phyloP scores from a whole-genome alignment of 1,284 basidiomycete species.

The Sphagnurus paluster region DNA sequence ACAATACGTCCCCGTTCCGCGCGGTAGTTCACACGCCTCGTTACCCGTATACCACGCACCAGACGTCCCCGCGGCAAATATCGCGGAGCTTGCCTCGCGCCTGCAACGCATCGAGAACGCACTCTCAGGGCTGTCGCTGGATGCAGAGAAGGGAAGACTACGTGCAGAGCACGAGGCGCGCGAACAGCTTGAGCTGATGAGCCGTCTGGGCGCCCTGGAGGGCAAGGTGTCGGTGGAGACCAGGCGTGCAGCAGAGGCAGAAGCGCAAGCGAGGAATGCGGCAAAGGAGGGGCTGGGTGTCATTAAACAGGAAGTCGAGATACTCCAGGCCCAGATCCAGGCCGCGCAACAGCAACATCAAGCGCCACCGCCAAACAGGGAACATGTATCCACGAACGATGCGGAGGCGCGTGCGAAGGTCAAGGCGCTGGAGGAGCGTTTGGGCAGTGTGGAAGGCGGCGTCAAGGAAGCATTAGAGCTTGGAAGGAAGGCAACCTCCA shows the following conservation, averaged over 20 bases:
- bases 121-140: constrained; percentile 55
- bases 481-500: constrained; percentile 49
- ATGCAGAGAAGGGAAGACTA: constrained; percentile 48
- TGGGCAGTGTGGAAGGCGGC: constrained; percentile 66
- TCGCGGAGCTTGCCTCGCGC: constrained; percentile 71
- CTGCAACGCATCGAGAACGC: constrained; percentile 65
- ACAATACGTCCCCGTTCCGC: constrained; percentile 15
- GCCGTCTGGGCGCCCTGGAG: constrained; percentile 56
- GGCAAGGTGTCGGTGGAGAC: constrained; percentile 56
- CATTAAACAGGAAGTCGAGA: constrained; percentile 58
- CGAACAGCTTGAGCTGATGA: constrained; percentile 49
- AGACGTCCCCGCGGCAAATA: constrained; percentile 59
- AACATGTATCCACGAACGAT: constrained; percentile 32
- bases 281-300: constrained; percentile 47
- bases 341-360: constrained; percentile 33
- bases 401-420: constrained; percentile 60
- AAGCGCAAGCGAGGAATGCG: constrained; percentile 45
- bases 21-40: constrained; percentile 11
- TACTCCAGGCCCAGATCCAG: constrained; percentile 48
- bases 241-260: constrained; percentile 51
- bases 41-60: constrained; percentile 44
- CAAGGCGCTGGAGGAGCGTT: constrained; percentile 56
- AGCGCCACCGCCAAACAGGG: constrained; percentile 14
- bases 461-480: constrained; percentile 71
- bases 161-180: constrained; percentile 52